Evolutionary conservation across 176 grass and related monocot genomes (phyloP).

Genomic region (Ensete ventricosum): DNA sequence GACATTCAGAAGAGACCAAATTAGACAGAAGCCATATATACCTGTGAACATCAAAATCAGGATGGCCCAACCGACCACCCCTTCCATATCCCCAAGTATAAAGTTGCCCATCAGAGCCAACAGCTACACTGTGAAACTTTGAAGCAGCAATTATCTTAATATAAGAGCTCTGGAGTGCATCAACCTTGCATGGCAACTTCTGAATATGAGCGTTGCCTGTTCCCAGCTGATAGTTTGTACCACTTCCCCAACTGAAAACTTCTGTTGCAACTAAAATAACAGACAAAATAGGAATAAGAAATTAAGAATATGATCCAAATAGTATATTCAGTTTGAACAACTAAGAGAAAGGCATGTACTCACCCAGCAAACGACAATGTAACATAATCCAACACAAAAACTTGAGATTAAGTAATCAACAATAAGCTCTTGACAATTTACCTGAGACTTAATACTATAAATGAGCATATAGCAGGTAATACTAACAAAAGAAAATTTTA

Average conservation of each 20-base stretch:
- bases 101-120: slow-evolving; percentile 78
- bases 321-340: neutral
- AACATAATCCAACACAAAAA: neutral
- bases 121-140: slow-evolving; percentile 92
- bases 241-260: slow-evolving; percentile 98
- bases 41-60: slow-evolving; percentile 87
- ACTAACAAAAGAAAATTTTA: neutral
- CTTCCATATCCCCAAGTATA: slow-evolving; percentile 98
- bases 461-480: neutral
- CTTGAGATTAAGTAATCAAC: neutral
- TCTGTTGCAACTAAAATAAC: slow-evolving; percentile 75
- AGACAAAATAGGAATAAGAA: neutral
- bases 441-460: no score
- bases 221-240: slow-evolving; percentile 95
- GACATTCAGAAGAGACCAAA: neutral
- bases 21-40: slow-evolving; percentile 23
- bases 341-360: slow-evolving; percentile 9
- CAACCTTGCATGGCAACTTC: slow-evolving; percentile 97
- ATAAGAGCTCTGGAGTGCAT: slow-evolving; percentile 68
- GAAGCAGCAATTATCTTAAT: slow-evolving; percentile 70
- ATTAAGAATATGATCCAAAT: neutral
- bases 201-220: slow-evolving; percentile 97
- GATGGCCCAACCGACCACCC: slow-evolving; percentile 92
- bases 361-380: neutral
- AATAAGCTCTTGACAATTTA: no score